Evolutionary conservation across 257 asterid species (phyloP), one percentile per base, ranked within the genome.

Genomic region (Jacaranda copaia): DNA sequence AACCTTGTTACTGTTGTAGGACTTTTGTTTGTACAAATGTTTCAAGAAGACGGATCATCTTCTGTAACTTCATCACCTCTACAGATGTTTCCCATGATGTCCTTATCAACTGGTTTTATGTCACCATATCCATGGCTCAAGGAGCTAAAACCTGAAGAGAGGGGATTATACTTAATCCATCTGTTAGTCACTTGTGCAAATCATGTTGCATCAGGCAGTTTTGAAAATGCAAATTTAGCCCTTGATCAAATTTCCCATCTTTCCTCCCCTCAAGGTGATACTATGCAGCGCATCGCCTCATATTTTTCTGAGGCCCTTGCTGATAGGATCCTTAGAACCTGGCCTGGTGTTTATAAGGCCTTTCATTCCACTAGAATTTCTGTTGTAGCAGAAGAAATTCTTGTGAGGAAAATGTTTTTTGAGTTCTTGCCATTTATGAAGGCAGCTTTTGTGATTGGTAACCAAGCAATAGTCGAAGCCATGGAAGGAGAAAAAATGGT

Each of bases 401-500:
- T 88, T 6, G 90, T 81, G 2, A 75, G 81, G 69, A 92, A 82
- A 43, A 77, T 92, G 94, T 92, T 92, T 75, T 88, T 74, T 38
- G 94, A 92, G 81, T 81, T 74, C 36, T 80, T 90, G 63, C 96
- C 96, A 0, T 86, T 92, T 52, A 70, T 85, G 79, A 92, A 88
- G 38, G 93, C 90, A 70, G 89, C 96, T 12, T 88, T 81, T 73
- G 90, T 90, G 73, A 81, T 91, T 43, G 72, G 84, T 6, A 91
- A 91, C 77, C 97, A 87, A 68, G 91, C 94, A 6, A 88, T 92
- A 18, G 75, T 92, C n/a, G 96, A 89, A 79, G 87, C 96, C 12
- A 89, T 89, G 97, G 97, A 92, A 80, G 97, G 97, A 0, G 97
- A 92, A 20, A 92, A 84, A 72, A 75, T 92, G 85, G 93, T 92